Base-by-base conservation (phyloP, 2,329 filamentous ascomycete genomes). In the Colletotrichum orbiculare region DNA sequence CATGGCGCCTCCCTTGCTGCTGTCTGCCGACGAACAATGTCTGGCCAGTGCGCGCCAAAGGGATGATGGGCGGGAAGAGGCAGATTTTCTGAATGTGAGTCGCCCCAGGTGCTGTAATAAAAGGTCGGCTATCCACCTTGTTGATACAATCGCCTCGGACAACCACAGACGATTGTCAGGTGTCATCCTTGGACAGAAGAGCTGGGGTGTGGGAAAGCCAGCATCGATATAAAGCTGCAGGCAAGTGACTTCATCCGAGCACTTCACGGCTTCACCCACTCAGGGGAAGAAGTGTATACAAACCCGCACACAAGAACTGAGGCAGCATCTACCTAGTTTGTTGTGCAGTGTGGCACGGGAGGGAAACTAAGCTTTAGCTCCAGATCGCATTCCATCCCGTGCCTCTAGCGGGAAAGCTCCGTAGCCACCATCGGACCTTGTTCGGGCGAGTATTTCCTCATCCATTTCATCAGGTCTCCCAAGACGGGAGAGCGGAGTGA, bases 211-310 rank as follows among this genome's bases (percentile, higher is more conserved):
- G 50, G 58, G 50, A 49, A 60, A 42, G 25, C 15, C 45, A 56
- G 15, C 50, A 45, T 35, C 53, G 35, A 62, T 65, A 57, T 65
- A 65, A 25, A 43, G 10, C 52, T 50, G 53, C 42, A n/a, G 47
- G n/a, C 6, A 34, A 17, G 25, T 25, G 25, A 25, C 25, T 25
- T 37, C 42, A 42, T 53, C 47, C 46, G 17, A 42, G 53, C 47
- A 41, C 37, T 49, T 47, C n/a, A 43, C 41, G 17, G 48, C 13
- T 45, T 41, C 42, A 25, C 33, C 42, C 12, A 35, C 15, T 13
- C 15, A 33, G 35, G 46, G 41, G 57, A 37, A 15, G 39, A 33
- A 35, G 15, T 34, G n/a, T 55, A 34, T 33, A 25, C 5, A 43
- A 43, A 3, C 6, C 6, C 4, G 12, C 13, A 15, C 7, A 43